Percentiles rank a stretch among this genome's conserved stretches.
Evolutionary conservation across 2,329 filamentous ascomycete genomes (phyloP).

Genomic region (Tolypocladium ovalisporum): DNA sequence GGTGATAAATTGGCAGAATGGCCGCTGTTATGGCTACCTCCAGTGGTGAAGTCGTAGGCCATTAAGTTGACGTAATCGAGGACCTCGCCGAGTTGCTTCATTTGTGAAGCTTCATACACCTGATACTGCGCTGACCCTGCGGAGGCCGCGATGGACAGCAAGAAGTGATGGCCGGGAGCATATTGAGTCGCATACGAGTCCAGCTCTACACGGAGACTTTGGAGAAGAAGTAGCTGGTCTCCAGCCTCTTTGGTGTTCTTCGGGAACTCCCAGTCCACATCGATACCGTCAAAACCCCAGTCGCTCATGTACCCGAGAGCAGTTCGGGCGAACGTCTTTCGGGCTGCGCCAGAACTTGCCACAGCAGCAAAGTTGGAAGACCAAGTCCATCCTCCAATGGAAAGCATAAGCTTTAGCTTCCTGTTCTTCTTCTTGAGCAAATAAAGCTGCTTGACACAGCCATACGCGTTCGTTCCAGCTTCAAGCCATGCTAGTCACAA

Average conservation of each 20-base stretch:
- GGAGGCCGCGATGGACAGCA: conserved; percentile 38
- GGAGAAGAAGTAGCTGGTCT: conserved; percentile 29
- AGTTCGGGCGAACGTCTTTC: conserved; percentile 57
- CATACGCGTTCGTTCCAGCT: conserved; percentile 59
- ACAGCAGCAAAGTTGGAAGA: conserved; percentile 60
- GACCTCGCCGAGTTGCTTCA: conserved; percentile 31
- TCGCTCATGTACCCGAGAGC: conserved; percentile 62
- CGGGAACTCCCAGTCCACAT: conserved; percentile 28
- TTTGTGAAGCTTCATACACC: conserved; percentile 23
- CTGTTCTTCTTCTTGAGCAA: conserved; percentile 66
- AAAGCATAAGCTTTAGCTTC: conserved; percentile 64
- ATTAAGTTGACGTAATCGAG: conserved; percentile 53
- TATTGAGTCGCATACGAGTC: conserved; percentile 32
- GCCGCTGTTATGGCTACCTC: conserved; percentile 50
- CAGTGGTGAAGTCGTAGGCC: conserved; percentile 64
- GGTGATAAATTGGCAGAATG: conserved; percentile 62
- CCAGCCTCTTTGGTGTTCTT: conserved; percentile 22
- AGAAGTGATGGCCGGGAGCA: conserved; percentile 31
- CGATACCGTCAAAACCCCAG: conserved; percentile 48
- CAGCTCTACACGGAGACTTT: conserved; percentile 29
- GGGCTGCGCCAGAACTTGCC: conserved; percentile 43
- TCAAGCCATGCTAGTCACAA: conserved; percentile 32
- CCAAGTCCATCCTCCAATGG: conserved; percentile 77
- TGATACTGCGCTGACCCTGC: conserved; percentile 37
- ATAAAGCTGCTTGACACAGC: conserved; percentile 66